phyloP scores from a whole-genome alignment of 1,284 basidiomycete species.

The Garcileccinum viscosum region DNA sequence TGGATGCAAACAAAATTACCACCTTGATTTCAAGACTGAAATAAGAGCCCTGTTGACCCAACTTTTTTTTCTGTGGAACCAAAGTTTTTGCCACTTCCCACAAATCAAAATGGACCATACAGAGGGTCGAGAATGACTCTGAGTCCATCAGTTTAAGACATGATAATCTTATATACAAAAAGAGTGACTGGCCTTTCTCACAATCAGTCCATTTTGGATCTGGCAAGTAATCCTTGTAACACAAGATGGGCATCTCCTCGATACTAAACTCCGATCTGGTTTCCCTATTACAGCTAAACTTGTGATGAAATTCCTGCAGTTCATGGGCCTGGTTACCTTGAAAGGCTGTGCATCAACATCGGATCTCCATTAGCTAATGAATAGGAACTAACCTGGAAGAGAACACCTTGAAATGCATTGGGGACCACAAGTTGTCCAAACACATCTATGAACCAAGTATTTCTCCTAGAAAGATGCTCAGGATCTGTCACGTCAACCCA shows the following conservation, averaged over 20 bases:
- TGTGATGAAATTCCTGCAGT: constrained; percentile 17
- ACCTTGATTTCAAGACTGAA: constrained; percentile 11
- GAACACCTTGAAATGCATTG: constrained; percentile 8
- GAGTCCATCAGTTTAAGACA: not conserved
- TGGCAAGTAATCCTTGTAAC: constrained; percentile 16
- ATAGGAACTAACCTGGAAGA: constrained; percentile 8
- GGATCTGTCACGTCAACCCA: constrained; percentile 6
- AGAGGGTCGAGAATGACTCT: constrained; percentile 25
- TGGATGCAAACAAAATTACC: constrained; percentile 20
- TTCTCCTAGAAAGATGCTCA: constrained; percentile 13
- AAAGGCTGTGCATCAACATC: not conserved
- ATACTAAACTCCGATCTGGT: constrained; percentile 5
- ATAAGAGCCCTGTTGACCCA: constrained; percentile 8
- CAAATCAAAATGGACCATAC: constrained; percentile 12
- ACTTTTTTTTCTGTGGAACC: not conserved
- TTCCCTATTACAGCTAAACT: not conserved
- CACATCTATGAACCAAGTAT: constrained; percentile 8
- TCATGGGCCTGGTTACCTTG: constrained; percentile 21
- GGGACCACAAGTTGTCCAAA: constrained; percentile 11
- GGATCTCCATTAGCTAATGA: not conserved
- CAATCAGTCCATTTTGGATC: constrained; percentile 21
- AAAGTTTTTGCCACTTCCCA: constrained; percentile 8
- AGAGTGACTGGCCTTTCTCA: constrained; percentile 4
- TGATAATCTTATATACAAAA: not conserved
- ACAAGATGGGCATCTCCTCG: constrained; percentile 1